Evolutionary conservation across 805 yeast species (phyloP), one percentile per base, ranked within the genome.

Genomic region (Allodekkera sacchari): DNA sequence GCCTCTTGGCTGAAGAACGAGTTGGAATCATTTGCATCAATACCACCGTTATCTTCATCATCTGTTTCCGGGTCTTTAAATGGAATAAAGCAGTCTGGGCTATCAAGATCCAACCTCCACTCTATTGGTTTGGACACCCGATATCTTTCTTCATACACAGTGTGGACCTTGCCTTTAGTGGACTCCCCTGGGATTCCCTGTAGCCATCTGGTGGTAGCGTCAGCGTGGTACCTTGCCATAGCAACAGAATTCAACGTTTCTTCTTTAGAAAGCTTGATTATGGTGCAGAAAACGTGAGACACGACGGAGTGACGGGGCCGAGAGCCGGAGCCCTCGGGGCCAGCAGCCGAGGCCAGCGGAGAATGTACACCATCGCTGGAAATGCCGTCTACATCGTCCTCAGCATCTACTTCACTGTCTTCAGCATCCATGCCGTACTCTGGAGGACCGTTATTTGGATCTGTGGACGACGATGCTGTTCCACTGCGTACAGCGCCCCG

Each of bases 281-380:
- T 61, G 8, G 69, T 63, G 0, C 68, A 74, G 50, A 72, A 70
- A 1, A 73, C 67, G 48, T 71, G 77, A 16, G 70, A 50, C 2
- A 59, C 43, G 3, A 48, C 53, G 22, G 42, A 49, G 33, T 50
- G 56, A 20, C 41, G 52, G 24, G 25, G 19, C 22, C 22, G 26
- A 10, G 16, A 19, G n/a, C 21, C 20, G 8, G 14, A 20, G 5
- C 13, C 6, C 16, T 30, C 27, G 15, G 27, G 14, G 11, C 16
- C 22, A 7, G 27, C 18, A 5, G 32, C 23, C 7, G 25, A 3
- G 18, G 32, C 14, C 9, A 21, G 15, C n/a, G 16, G 7, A 7
- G 28, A 16, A 13, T 18, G 7, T 18, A 19, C 28, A 14, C 33
- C 36, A 10, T 36, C 34, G 20, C 42, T 45, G 7, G 27, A 27